Percentiles rank a stretch among this genome's conserved stretches.
phyloP scores from a whole-genome alignment of 169 alveolate species.

The Eimeria falciformis region DNA sequence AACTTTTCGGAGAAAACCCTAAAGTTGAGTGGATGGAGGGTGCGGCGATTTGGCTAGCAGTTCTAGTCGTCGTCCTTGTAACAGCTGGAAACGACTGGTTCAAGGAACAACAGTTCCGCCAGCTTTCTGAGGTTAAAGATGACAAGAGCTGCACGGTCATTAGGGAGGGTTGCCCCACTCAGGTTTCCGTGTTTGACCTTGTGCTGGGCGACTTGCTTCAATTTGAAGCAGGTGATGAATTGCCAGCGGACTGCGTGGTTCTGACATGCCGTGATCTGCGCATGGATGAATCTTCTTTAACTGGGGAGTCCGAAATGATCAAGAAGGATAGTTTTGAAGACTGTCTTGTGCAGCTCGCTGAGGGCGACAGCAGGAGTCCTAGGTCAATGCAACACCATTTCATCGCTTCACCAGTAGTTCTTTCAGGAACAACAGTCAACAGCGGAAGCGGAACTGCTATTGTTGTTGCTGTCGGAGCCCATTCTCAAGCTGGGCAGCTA shows the following conservation, averaged over 20 bases:
- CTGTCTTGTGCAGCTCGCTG: conserved; percentile 77
- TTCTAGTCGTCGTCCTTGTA: conserved; percentile 90
- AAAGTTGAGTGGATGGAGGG: conserved; percentile 94
- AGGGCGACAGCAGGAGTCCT: conserved; percentile 66
- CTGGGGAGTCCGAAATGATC: conserved; percentile 91
- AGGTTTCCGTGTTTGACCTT: conserved; percentile 84
- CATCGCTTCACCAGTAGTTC: conserved; percentile 87
- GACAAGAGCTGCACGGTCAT: conserved; percentile 78
- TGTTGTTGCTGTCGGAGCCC: conserved; percentile 89
- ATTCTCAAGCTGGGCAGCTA: conserved; percentile 86
- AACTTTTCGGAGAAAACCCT: conserved; percentile 78
- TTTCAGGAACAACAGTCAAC: conserved; percentile 88
- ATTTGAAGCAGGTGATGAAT: conserved; percentile 89
- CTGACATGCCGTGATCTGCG: conserved; percentile 86
- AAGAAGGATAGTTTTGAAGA: conserved; percentile 83
- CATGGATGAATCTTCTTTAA: conserved; percentile 91
- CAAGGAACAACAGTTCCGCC: conserved; percentile 91
- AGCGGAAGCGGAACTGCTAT: conserved; percentile 91
- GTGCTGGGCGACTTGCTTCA: conserved; percentile 93
- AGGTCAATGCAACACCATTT: conserved; percentile 80
- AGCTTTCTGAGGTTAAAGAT: conserved; percentile 86
- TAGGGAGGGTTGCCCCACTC: conserved; percentile 79
- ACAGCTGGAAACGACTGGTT: conserved; percentile 90
- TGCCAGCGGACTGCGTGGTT: conserved; percentile 84
- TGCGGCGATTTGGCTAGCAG: conserved; percentile 93